Evolutionary conservation across 257 asterid genomes (phyloP).

Genomic region (Euphrasia confusa): DNA sequence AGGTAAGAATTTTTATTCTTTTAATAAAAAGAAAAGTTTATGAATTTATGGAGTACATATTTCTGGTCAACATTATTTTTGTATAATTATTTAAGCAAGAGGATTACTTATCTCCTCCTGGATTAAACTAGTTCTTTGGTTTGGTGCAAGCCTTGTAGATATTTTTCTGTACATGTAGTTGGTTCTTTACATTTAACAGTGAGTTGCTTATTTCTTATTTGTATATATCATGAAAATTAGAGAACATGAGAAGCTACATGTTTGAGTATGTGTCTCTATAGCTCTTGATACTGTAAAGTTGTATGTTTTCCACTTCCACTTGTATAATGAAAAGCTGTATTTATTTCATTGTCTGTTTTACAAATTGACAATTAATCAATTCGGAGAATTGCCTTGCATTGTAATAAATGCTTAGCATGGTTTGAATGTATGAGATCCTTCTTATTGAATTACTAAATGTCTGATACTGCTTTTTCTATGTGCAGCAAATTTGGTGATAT

Average conservation of each 20-base stretch:
- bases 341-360: neutral
- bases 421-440: neutral
- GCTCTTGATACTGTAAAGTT: constrained; percentile 7
- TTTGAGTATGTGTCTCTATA: constrained; percentile 17
- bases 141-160: too few relatives aligned
- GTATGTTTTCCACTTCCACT: neutral
- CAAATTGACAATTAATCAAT: constrained; percentile 8
- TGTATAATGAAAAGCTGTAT: neutral
- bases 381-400: constrained; percentile 8
- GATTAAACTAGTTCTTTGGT: too few relatives aligned
- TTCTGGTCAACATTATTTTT: too few relatives aligned
- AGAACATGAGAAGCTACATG: constrained; percentile 8
- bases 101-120: too few relatives aligned
- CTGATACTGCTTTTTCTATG: constrained; percentile 25
- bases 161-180: too few relatives aligned
- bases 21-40: too few relatives aligned
- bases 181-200: too few relatives aligned
- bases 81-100: too few relatives aligned
- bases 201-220: neutral
- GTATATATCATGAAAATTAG: constrained; percentile 5
- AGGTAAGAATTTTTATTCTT: neutral
- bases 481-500: constrained; percentile 95
- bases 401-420: neutral
- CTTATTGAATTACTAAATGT: neutral
- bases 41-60: too few relatives aligned